A percentile compares a stretch with the other conserved stretches of the same genome.
These are phyloP conservation scores for Aegle marmelos DNA, from an alignment of 345 rosid genomes.

Conservation along the genomic window DNA sequence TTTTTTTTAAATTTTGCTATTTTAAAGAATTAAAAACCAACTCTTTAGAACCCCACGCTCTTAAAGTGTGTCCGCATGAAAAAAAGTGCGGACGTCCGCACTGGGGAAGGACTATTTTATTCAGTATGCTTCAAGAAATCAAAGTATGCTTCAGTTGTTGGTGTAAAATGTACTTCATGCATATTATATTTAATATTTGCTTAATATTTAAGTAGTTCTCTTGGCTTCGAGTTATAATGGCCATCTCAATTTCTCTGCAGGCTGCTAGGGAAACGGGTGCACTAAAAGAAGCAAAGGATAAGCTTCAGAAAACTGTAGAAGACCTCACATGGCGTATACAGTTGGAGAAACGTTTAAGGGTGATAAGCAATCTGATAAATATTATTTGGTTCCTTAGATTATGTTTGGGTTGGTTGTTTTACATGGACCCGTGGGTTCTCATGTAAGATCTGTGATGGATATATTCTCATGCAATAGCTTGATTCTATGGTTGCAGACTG, in stretches of 20 bases:
- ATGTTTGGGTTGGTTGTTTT: not conserved
- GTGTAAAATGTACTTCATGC: not conserved
- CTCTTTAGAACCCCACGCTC: too few relatives aligned
- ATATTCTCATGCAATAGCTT: constrained; percentile 10
- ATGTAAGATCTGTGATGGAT: not conserved
- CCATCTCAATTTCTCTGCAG: constrained; percentile 28
- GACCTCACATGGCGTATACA: constrained; percentile 79
- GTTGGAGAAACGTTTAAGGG: constrained; percentile 68
- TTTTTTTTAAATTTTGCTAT: too few relatives aligned
- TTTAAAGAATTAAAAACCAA: too few relatives aligned
- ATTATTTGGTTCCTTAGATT: constrained; percentile 1
- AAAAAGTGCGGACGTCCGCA: too few relatives aligned
- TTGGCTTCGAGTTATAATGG: not conserved
- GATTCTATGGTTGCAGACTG: constrained; percentile 35
- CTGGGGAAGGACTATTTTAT: too few relatives aligned
- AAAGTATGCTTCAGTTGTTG: not conserved
- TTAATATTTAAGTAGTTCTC: not conserved
- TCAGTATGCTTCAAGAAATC: not conserved
- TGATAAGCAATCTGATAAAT: constrained; percentile 12
- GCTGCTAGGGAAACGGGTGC: constrained; percentile 80
- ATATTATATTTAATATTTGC: not conserved
- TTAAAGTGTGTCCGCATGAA: too few relatives aligned
- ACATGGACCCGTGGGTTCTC: not conserved
- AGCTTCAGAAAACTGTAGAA: constrained; percentile 65
- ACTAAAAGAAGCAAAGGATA: constrained; percentile 76